Conservation (phyloP, 345 rosid species). For the Lepidium sativum region DNA sequence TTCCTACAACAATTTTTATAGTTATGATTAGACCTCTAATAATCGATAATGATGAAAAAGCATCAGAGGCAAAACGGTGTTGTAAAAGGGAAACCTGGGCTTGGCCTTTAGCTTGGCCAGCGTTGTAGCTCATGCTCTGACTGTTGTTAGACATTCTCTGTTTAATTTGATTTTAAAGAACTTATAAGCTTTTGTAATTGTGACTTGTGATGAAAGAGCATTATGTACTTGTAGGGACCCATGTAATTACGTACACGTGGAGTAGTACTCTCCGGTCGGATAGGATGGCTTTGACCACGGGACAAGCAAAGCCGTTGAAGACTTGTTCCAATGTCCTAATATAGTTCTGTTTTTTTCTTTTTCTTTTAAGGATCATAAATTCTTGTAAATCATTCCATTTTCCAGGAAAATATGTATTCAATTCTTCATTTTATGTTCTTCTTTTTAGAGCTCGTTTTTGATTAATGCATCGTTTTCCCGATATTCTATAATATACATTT, state of each 20-base stretch:
- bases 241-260: conserved; percentile 8
- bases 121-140: conserved; percentile 40
- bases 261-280: conserved; percentile 4
- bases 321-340: conserved; percentile 1
- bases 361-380: not conserved
- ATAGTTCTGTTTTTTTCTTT: not conserved
- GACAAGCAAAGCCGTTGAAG: conserved; percentile 16
- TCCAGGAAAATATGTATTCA: too few species aligned
- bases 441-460: too few species aligned
- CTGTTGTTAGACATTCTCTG: conserved; percentile 35
- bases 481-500: too few species aligned
- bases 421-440: too few species aligned
- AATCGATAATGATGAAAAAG: too few species aligned
- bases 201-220: conserved; percentile 5
- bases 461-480: too few species aligned
- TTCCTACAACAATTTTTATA: conserved; percentile 33
- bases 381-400: not conserved
- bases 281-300: conserved; percentile 18
- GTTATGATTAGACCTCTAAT: not conserved
- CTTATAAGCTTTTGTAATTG: conserved; percentile 4
- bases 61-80: not conserved
- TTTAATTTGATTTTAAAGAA: not conserved
- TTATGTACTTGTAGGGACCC: conserved; percentile 18
- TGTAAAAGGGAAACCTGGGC: conserved; percentile 31
- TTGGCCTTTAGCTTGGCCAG: conserved; percentile 56